Base-by-base conservation (phyloP, 2,329 filamentous ascomycete genomes). In the Plenodomus lindquistii region DNA sequence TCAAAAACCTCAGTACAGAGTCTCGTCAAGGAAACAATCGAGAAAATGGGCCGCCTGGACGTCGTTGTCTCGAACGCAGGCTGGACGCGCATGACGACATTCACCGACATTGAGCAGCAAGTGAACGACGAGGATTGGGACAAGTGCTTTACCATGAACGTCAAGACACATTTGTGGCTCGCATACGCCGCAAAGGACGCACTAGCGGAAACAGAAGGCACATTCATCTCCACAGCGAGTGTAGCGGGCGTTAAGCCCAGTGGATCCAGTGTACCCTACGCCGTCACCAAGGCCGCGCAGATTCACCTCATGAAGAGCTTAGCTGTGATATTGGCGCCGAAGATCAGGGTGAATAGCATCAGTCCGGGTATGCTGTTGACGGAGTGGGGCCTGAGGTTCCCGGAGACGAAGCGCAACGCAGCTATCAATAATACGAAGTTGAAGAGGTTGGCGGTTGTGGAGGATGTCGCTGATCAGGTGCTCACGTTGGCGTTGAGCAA, bases 241-340 rank as follows among this genome's bases (percentile, higher is more conserved):
- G 61, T 87, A 19, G 85, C 86, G 0, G 86, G 85, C 1, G 80
- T 88, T 2, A 83, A 79, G 59, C 79, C 82, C 0, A 82, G 79
- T 50, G 86, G 86, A 1, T 87, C 83, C 81, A 80, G 77, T 40
- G 77, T 85, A 80, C 83, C 89, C 4, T 94, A 94, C 64, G 79
- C 85, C 0, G 87, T 91, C 5, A 88, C 87, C 17, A 94, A 94
- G 66, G 88, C 89, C 0, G 89, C 89, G 10, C 81, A 82, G 48
- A 72, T 88, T 44, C 86, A 88, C 69, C 70, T 88, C 38, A 84
- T 85, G 74, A 85, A 85, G 62, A 82, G 83, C 49, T 71, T 88
- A 36, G 85, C 85, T 2, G 74, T 79, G 44, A 83, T 82, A 13
- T 80, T 86, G 55, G 85, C 85, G 1, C 74, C 78, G 1, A 86